Evolutionary conservation across 2,329 filamentous ascomycete species (phyloP), one percentile per base, ranked within the genome.

Genomic region (Cladosporium austrohemisphaericum): DNA sequence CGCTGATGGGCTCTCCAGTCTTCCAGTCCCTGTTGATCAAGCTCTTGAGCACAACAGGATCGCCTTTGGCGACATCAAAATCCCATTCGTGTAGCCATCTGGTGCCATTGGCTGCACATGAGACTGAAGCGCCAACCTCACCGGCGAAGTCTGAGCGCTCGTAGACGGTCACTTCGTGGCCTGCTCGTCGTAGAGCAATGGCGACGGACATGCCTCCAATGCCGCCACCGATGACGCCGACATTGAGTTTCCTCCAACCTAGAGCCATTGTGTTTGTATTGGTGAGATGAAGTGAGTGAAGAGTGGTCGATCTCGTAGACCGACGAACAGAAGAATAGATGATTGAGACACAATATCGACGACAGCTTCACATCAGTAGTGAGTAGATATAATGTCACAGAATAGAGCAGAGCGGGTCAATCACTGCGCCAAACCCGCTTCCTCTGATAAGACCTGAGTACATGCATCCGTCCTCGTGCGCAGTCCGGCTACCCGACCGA

Each of bases 1-100:
- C 78, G 55, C 77, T 85, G 19, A 81, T 75, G 0, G 79, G 76
- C 65, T 85, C 78, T 0, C 84, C 84, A 1, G 82, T 86, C 61
- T 78, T 76, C 83, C 83, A 87, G 65, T 86, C 82, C 3, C 79
- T 76, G 62, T 81, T 84, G 68, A 87, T 86, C 45, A 87, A 73
- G 59, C 81, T 81, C 65, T 74, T 74, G 41, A 87, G 67, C 1
- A 86, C 69, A 1, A 87, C 83, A 0, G 82, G 82, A 50, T 85
- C 78, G 7, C 83, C 84, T 58, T 80, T 80, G 11, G 69, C 68
- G 1, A 86, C 71, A 57, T 86, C 79, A 1, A 86, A 80, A 0
- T 71, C 71, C 84, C 84, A 87, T 62, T 84, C 80, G 53, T 84
- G 77, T 6, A 87, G 69, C 83, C 83, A 87, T 38, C 80, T 74